phyloP scores from a whole-genome alignment of 1,284 basidiomycete genomes.

The Exsudoporus floridanus region DNA sequence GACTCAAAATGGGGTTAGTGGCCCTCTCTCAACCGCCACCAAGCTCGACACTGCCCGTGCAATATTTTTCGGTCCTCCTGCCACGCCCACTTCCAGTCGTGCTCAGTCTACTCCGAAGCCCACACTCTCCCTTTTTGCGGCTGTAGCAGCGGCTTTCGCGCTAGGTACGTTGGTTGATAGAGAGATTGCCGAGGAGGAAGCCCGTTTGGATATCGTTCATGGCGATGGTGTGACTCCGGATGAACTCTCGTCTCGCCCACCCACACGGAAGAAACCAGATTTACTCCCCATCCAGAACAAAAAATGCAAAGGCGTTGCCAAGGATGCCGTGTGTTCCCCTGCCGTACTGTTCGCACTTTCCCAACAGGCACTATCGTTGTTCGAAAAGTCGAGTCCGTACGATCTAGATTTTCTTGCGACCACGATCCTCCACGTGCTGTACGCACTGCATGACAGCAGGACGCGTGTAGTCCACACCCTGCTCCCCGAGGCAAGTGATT shows the following conservation, averaged over 20 bases:
- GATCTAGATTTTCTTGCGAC: conserved; percentile 54
- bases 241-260: conserved; percentile 28
- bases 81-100: conserved; percentile 14
- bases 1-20: conserved; percentile 6
- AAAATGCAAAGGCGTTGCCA: conserved; percentile 30
- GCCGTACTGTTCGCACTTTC: conserved; percentile 46
- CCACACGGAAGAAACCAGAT: conserved; percentile 28
- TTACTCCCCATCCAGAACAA: conserved; percentile 12
- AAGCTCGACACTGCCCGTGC: conserved; percentile 34
- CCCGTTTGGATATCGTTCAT: conserved; percentile 24
- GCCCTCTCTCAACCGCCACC: neutral
- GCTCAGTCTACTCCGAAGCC: conserved; percentile 33
- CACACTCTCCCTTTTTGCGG: conserved; percentile 58
- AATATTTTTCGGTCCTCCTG: conserved; percentile 36
- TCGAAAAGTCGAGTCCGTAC: conserved; percentile 41
- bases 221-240: conserved; percentile 20
- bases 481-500: conserved; percentile 31
- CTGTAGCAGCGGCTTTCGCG: conserved; percentile 53
- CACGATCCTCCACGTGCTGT: conserved; percentile 54
- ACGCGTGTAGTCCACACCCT: conserved; percentile 42
- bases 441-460: conserved; percentile 50
- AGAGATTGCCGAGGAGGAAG: conserved; percentile 32
- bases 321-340: conserved; percentile 32
- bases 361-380: conserved; percentile 44
- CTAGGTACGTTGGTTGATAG: conserved; percentile 48